Conservation (phyloP, 176 grass and related monocot species). For the Rhynchospora tenuis region DNA sequence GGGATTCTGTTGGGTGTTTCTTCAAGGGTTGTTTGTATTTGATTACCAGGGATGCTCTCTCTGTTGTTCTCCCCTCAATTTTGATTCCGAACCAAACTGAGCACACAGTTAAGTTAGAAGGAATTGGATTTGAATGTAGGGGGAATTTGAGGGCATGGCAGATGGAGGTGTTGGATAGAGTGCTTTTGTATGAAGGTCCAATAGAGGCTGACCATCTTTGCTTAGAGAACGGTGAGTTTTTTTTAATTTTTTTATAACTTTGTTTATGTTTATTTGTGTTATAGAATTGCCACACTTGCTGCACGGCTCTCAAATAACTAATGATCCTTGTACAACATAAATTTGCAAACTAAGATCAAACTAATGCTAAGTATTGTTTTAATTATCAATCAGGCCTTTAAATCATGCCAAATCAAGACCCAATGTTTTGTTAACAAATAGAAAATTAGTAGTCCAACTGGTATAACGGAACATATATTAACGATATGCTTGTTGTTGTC, state of each 20-base stretch:
- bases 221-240: constrained; percentile 68
- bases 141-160: constrained; percentile 70
- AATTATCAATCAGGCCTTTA: neutral
- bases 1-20: constrained; percentile 66
- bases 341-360: neutral
- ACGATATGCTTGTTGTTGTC: neutral
- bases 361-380: neutral
- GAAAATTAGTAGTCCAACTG: neutral
- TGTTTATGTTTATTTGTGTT: neutral
- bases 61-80: constrained; percentile 79
- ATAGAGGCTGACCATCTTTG: constrained; percentile 67
- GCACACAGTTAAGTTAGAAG: constrained; percentile 1
- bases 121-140: constrained; percentile 33
- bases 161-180: constrained; percentile 84
- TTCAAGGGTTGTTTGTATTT: constrained; percentile 88
- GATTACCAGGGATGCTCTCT: constrained; percentile 57
- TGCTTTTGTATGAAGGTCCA: constrained; percentile 73
- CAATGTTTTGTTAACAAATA: neutral
- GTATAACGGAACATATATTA: neutral
- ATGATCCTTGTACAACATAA: neutral
- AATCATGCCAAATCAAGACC: neutral
- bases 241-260: too few species aligned
- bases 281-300: neutral
- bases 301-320: neutral
- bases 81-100: constrained; percentile 34